phyloP scores from a whole-genome alignment of 495 filamentous ascomycete species.

The Xanthoparmelia taractica region DNA sequence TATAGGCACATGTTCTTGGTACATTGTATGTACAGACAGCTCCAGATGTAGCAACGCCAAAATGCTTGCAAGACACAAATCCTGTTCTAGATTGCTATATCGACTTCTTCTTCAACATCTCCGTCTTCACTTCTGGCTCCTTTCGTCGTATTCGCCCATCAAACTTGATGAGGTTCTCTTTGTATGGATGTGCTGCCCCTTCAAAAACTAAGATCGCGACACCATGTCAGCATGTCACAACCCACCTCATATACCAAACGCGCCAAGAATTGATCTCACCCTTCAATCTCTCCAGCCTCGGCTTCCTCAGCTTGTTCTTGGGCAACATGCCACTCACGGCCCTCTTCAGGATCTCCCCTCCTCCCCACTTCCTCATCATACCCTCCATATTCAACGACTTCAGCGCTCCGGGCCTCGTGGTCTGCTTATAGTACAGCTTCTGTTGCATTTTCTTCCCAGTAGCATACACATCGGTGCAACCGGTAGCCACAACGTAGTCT shows the following conservation, averaged over 20 bases:
- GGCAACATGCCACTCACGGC: conserved; percentile 96
- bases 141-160: conserved; percentile 30
- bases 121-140: conserved; percentile 40
- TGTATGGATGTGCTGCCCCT: conserved; percentile 82
- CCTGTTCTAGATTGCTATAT: conserved; percentile 7
- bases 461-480: conserved; percentile 75
- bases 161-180: conserved; percentile 74
- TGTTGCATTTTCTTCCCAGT: conserved; percentile 88
- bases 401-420: conserved; percentile 78
- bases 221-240: conserved; percentile 4
- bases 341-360: conserved; percentile 83
- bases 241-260: conserved; percentile 6
- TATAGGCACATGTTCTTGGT: neutral
- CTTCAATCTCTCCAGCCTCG: conserved; percentile 81
- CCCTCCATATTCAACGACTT: conserved; percentile 88
- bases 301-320: conserved; percentile 86
- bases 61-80: neutral
- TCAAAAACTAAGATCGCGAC: conserved; percentile 61
- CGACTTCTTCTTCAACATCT: conserved; percentile 27
- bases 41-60: neutral
- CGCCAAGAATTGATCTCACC: conserved; percentile 40
- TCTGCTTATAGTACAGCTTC: conserved; percentile 93
- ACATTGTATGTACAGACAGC: neutral
- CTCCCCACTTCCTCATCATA: conserved; percentile 89
- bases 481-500: conserved; percentile 92